These are phyloP conservation scores for Phytophthora hybrid DNA, from an alignment of 352 stramenopile species.

Conservation along the genomic window DNA sequence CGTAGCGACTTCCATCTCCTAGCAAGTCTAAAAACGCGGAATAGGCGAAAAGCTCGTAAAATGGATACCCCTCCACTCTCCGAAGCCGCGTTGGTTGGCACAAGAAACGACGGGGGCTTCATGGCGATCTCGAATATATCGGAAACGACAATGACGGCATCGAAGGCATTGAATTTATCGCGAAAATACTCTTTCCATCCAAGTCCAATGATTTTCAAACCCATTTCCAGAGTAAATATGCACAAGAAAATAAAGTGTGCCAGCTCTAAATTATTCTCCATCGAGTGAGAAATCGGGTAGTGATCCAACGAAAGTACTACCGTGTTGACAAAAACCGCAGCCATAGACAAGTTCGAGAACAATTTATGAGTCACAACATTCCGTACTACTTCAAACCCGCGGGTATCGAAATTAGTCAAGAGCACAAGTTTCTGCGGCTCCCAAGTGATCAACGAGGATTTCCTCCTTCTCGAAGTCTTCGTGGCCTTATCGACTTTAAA, in stretches of 20 bases:
- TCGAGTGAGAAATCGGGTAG: conserved; percentile 63
- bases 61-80: background rate
- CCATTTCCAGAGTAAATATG: conserved; percentile 69
- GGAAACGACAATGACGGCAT: conserved; percentile 69
- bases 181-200: conserved; percentile 64
- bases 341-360: conserved; percentile 34
- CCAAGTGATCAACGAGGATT: background rate
- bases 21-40: background rate
- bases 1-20: background rate
- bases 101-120: background rate
- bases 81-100: background rate
- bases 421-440: background rate
- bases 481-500: background rate
- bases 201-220: conserved; percentile 80
- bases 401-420: background rate
- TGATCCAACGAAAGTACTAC: conserved; percentile 77
- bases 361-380: conserved; percentile 44
- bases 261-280: conserved; percentile 59
- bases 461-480: background rate
- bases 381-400: conserved; percentile 18
- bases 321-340: conserved; percentile 59
- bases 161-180: conserved; percentile 82
- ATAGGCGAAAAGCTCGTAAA: background rate
- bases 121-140: background rate
- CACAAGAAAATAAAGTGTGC: conserved; percentile 75